A percentile compares a stretch with the other conserved stretches of the same genome.
These are phyloP conservation scores for Phlebiopsis flavidoalba DNA, from an alignment of 768 basidiomycete genomes.

Conservation along the genomic window DNA sequence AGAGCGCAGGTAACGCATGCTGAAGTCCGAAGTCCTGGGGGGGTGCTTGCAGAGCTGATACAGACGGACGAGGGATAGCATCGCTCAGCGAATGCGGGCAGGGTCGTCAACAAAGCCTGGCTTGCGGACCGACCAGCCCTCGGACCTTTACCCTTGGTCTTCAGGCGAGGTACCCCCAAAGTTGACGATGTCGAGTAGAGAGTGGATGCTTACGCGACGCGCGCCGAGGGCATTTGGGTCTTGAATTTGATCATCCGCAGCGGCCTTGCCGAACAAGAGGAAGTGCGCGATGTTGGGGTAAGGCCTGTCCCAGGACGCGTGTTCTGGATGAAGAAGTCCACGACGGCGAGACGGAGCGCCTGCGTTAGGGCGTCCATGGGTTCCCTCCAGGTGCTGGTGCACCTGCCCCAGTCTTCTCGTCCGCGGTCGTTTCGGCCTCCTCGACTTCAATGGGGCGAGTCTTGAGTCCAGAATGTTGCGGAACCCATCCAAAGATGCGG, in stretches of 20 bases:
- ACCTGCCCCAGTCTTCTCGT: constrained; percentile 68
- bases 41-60: constrained; percentile 86
- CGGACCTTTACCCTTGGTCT: constrained; percentile 33
- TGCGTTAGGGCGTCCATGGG: constrained; percentile 49
- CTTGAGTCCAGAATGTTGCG: constrained; percentile 56
- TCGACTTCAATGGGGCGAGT: constrained; percentile 59
- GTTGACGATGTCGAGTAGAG: constrained; percentile 74
- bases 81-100: constrained; percentile 80
- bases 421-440: constrained; percentile 52
- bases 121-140: constrained; percentile 22
- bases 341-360: constrained; percentile 67
- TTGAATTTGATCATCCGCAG: constrained; percentile 62
- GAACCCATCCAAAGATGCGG: constrained; percentile 80
- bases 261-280: constrained; percentile 67
- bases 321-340: constrained; percentile 78
- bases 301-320: constrained; percentile 51
- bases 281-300: constrained; percentile 89
- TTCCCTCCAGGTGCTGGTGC: constrained; percentile 52
- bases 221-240: constrained; percentile 75
- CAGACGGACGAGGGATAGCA: constrained; percentile 55
- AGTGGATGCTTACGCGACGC: constrained; percentile 69
- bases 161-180: constrained; percentile 61
- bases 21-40: constrained; percentile 74
- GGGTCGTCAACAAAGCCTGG: constrained; percentile 53
- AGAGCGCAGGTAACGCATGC: constrained; percentile 41